Evolutionary conservation across 1,284 basidiomycete species (phyloP), one percentile per base, ranked within the genome.

Genomic region (Papiliotrema nemorosa): DNA sequence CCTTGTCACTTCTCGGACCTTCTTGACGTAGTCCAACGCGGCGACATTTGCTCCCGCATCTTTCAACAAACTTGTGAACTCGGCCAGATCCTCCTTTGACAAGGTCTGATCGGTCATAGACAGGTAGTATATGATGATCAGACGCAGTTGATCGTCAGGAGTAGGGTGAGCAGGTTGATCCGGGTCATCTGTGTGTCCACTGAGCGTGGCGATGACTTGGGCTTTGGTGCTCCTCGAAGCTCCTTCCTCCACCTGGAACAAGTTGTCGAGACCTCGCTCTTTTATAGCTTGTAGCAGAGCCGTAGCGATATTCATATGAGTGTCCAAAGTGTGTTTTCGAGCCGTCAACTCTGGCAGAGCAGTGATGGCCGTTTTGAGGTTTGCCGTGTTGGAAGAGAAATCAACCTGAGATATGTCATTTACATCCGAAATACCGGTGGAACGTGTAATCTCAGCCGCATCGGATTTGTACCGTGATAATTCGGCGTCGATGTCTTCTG

Each of bases 301-400:
- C 2, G 94, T 97, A 29, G 96, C 96, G 50, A 99, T 97, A 76
- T 98, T 97, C 93, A 98, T 98, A 67, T 98, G 94, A 1, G 94
- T 92, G 72, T 99, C 96, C 31, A 99, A 81, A 2, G 90, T 94
- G 41, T 90, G 86, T 66, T 99, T 99, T 39, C 96, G 82, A 18
- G 94, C 92, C 3, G 94, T 97, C 39, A 99, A 79, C 72, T 98
- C 94, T 1, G 96, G 96, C n/a, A 99, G 79, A 51, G 93, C 91
- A 0, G 94, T 98, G 69, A 99, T 97, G 3, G 96, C 96, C 0
- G 90, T 92, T 77, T 97, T 98, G 48, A 99, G 79, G 73, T 98
- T 88, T 7, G 90, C 82, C 5, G 96, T 93, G 70, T 97, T 97
- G 21, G 90, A 86, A 1, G 90, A 86, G n/a, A 96, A 80, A 67